phyloP scores from a whole-genome alignment of 2,329 filamentous ascomycete species.

The Botrytis galanthina region DNA sequence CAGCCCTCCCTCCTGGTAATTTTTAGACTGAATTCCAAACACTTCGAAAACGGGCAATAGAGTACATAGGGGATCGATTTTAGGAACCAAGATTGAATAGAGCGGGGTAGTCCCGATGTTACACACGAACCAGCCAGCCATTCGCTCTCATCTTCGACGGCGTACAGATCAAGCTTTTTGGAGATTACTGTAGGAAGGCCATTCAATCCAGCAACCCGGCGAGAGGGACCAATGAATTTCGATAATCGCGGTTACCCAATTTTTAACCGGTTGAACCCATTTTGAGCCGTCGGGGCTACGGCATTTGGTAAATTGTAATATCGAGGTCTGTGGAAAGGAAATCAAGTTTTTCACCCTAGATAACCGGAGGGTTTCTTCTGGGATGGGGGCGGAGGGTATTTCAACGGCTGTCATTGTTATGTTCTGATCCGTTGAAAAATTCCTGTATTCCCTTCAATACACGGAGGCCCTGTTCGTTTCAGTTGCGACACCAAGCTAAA shows the following conservation, averaged over 20 bases:
- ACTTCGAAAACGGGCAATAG: neutral
- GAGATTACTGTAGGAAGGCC: conserved; percentile 8
- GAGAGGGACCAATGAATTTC: conserved; percentile 16
- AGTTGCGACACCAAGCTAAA: neutral
- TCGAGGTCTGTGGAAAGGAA: conserved; percentile 4
- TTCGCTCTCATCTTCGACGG: conserved; percentile 11
- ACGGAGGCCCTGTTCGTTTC: neutral
- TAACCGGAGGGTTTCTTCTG: neutral
- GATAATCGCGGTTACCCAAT: neutral
- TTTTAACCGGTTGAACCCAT: neutral
- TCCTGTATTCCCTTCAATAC: neutral
- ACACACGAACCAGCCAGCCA: conserved; percentile 8
- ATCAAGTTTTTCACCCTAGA: conserved; percentile 2
- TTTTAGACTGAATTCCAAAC: neutral
- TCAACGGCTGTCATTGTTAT: conserved; percentile 2
- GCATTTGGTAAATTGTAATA: conserved; percentile 8
- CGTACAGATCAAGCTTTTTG: conserved; percentile 17
- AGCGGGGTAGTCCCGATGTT: conserved; percentile 8
- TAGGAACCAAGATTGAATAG: neutral
- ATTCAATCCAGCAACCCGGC: conserved; percentile 20
- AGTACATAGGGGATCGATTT: neutral
- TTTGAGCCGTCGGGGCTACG: conserved; percentile 5
- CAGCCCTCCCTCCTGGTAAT: neutral
- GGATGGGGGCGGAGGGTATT: neutral
- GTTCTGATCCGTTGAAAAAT: neutral